Conservation (phyloP, 2,329 filamentous ascomycete species). For the Alternaria triticimaculans region DNA sequence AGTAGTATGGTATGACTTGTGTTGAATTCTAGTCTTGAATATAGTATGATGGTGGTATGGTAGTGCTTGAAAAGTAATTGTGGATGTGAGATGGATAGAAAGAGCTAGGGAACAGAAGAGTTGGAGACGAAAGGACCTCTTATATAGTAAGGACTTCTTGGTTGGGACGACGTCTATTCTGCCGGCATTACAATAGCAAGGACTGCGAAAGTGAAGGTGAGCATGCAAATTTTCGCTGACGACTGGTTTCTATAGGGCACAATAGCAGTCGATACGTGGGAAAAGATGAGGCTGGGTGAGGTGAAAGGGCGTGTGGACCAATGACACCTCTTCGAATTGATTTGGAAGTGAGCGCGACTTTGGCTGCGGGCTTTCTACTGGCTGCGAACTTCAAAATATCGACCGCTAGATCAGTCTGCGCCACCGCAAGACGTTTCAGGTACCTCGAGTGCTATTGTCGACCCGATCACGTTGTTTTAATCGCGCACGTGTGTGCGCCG, state of each 20-base stretch:
- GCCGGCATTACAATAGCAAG: not conserved
- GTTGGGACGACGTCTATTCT: not conserved
- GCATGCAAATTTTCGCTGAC: not conserved
- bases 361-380: not conserved
- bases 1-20: not conserved
- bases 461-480: rapidly evolving
- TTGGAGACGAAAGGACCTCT: not conserved
- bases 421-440: not conserved
- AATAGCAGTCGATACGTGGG: not conserved
- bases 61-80: not conserved
- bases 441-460: not conserved
- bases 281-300: not conserved
- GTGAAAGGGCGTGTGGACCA: not conserved
- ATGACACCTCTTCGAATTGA: not conserved
- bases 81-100: not conserved
- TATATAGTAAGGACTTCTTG: not conserved
- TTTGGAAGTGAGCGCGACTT: not conserved
- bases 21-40: not conserved
- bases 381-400: not conserved
- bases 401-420: not conserved
- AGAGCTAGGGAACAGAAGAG: not conserved
- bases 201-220: not conserved
- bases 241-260: not conserved
- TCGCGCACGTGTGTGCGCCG: not conserved
- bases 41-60: not conserved